Evolutionary conservation across 495 filamentous ascomycete species (phyloP), one percentile per base, ranked within the genome.

Genomic region (Podospora pseudoanserina): DNA sequence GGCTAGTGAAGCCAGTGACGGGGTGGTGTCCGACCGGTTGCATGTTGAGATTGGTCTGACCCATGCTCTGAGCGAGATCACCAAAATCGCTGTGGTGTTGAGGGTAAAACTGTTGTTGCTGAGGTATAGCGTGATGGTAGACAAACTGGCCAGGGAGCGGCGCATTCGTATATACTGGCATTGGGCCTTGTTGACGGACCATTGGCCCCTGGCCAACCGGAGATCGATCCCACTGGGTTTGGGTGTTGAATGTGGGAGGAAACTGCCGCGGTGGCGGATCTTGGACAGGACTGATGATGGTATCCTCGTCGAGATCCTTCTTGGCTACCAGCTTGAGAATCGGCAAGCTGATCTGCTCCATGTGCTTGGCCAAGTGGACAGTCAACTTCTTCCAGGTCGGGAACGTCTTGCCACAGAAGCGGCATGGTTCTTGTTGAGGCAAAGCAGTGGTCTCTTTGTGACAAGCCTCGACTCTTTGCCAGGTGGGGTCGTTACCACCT

Each of bases 361-460:
- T 96, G 80, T 98, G 94, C 72, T 93, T 93, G n/a, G 93, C 94
- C 69, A 97, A 81, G 81, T 97, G 94, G 32, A 93, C 92, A 2
- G 92, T 96, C 65, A 97, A 82, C 82, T 97, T 96, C 84, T 96
- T 97, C 94, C 93, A 97, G 61, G 86, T 92, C 67, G 84, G 87
- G 80, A 91, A 94, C 39, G 86, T 81, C 76, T 91, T 91, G 63
- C 90, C 90, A 71, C 94, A 98, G 81, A 98, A 98, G 66, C 91
- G 88, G 81, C 94, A 98, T 26, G 90, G 87, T 77, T 98, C 94
- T n/a, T 91, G 85, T 62, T 86, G 80, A 2, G 94, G 90, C 61
- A 81, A 82, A 63, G 83, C 87, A 5, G 72, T 66, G 0, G 91
- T 93, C 62, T 91, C 88, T 67, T 88, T 81, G 70, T 90, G 91